Evolutionary conservation across 116 monocot species (phyloP).

Genomic region (Dioscorea cayenensis): DNA sequence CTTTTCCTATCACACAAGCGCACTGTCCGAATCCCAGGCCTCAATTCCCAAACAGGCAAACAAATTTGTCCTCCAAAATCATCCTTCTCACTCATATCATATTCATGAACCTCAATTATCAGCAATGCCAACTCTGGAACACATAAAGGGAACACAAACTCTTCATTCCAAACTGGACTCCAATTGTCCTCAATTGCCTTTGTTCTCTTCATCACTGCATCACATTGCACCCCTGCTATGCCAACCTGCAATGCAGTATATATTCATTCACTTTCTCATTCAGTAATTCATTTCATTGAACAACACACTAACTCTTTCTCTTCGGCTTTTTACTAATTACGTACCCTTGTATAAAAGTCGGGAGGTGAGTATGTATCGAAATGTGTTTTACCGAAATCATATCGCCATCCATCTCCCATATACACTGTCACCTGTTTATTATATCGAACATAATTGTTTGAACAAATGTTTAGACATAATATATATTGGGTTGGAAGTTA

Average conservation of each 20-base stretch:
- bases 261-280: no score
- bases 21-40: conserved; percentile 28
- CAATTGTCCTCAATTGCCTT: conserved; percentile 33
- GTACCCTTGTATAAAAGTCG: conserved; percentile 32
- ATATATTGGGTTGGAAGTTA: no score
- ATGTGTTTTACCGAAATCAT: conserved; percentile 30
- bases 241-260: conserved; percentile 15
- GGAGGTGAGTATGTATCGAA: conserved; percentile 35
- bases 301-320: no score
- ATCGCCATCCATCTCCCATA: conserved; percentile 39
- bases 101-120: conserved; percentile 37
- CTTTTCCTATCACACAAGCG: conserved; percentile 17
- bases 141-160: conserved; percentile 28
- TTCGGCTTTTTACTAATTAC: no score
- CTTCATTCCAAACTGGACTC: conserved; percentile 30
- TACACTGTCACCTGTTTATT: conserved; percentile 28
- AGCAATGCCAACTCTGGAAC: conserved; percentile 41
- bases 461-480: no score
- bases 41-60: conserved; percentile 28
- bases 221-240: conserved; percentile 37
- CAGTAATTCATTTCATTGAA: no score
- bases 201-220: conserved; percentile 32
- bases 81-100: conserved; percentile 37
- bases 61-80: conserved; percentile 34
- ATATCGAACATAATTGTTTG: background rate